Evolutionary conservation across 1,139 yeast genomes (phyloP).

Genomic region (Geotrichum siamense): DNA sequence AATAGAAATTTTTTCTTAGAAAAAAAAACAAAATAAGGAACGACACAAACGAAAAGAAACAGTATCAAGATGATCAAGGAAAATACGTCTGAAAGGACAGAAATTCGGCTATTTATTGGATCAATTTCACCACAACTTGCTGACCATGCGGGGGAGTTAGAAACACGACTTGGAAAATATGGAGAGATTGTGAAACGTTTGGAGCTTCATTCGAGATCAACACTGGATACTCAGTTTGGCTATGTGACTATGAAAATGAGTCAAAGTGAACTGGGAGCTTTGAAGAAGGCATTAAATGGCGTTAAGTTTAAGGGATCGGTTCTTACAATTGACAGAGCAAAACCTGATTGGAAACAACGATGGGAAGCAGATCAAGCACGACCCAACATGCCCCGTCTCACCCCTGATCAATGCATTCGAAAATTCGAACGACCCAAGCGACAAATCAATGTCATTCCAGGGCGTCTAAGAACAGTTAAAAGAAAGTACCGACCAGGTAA

Average conservation of each 20-base stretch:
- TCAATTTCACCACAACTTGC: conserved; percentile 52
- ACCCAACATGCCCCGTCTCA: conserved; percentile 27
- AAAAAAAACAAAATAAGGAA: too few relatives aligned
- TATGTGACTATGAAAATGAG: conserved; percentile 54
- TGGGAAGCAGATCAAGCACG: conserved; percentile 41
- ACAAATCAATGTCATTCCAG: conserved; percentile 50
- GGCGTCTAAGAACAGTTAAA: conserved; percentile 52
- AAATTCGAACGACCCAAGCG: conserved; percentile 36
- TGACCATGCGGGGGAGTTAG: conserved; percentile 40
- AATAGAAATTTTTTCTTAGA: not conserved
- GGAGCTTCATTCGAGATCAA: conserved; percentile 46
- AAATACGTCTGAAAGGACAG: conserved; percentile 1
- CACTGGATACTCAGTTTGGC: conserved; percentile 52
- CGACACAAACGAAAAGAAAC: too few relatives aligned
- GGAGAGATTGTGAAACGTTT: conserved; percentile 42
- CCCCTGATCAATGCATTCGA: conserved; percentile 40
- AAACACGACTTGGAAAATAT: conserved; percentile 44
- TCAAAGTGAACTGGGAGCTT: conserved; percentile 40
- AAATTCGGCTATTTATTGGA: conserved; percentile 57
- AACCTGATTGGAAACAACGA: conserved; percentile 39
- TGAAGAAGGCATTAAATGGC: conserved; percentile 58
- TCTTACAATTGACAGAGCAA: conserved; percentile 47
- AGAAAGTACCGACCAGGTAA: conserved; percentile 40
- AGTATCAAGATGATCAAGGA: not conserved
- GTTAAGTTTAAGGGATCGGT: conserved; percentile 67